Percentiles rank a stretch among this genome's conserved stretches.
These are phyloP conservation scores for Fusarium odoratissimum DNA, from an alignment of 2,329 filamentous ascomycete species.

Conservation along the genomic window DNA sequence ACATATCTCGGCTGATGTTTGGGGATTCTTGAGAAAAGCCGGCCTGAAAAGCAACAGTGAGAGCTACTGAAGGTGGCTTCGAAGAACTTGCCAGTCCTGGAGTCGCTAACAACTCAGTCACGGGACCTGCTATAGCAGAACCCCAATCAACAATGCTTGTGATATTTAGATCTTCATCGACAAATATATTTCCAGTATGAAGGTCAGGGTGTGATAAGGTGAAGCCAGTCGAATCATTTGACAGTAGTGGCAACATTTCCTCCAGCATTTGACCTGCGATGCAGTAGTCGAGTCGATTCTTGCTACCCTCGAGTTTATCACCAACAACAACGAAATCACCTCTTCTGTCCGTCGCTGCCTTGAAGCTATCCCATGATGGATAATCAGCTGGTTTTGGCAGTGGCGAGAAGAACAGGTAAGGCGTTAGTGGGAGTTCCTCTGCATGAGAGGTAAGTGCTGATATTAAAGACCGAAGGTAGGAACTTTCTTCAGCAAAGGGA, in stretches of 20 bases:
- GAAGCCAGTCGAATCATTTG: rapidly evolving
- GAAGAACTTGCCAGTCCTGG: background rate
- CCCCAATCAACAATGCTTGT: background rate
- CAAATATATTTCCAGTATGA: background rate
- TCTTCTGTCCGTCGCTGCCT: background rate
- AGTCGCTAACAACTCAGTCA: background rate
- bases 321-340: background rate
- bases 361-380: background rate
- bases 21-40: background rate
- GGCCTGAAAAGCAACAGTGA: background rate
- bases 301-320: background rate
- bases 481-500: rapidly evolving
- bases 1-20: background rate
- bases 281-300: background rate
- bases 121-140: background rate
- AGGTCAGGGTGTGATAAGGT: background rate
- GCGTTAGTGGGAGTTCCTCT: background rate
- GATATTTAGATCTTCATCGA: background rate
- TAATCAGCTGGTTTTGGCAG: background rate
- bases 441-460: background rate
- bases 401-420: background rate
- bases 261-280: background rate
- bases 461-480: background rate
- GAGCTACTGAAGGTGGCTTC: too few relatives aligned
- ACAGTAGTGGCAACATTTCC: rapidly evolving